Conservation (phyloP, 148 eudicot genomes). For the Drosera capensis region DNA sequence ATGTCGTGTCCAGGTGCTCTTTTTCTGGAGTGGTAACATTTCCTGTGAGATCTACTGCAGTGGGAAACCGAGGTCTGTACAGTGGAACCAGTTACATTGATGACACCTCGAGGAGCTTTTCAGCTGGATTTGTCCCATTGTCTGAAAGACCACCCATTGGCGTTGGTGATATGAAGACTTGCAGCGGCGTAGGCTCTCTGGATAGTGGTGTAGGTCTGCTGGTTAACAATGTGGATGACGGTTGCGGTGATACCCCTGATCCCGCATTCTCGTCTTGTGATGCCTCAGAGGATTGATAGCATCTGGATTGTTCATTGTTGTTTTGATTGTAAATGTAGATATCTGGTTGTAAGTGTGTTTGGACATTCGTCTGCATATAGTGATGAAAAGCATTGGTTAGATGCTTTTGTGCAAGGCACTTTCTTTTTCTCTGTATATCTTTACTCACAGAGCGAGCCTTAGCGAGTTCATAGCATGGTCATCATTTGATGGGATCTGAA, state of each 20-base stretch:
- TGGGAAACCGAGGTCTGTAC: conserved; percentile 68
- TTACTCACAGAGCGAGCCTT: no score
- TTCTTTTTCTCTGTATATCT: no score
- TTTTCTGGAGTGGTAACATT: no score
- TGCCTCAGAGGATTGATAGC: neutral
- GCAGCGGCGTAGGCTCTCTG: neutral
- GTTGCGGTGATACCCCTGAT: neutral
- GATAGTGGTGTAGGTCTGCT: neutral
- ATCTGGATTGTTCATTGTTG: neutral
- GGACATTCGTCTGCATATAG: no score
- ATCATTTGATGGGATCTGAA: no score
- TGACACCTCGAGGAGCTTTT: conserved; percentile 17
- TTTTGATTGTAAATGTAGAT: neutral
- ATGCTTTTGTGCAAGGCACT: no score
- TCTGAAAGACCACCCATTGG: neutral
- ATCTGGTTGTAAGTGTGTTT: neutral
- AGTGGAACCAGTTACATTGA: conserved; percentile 44
- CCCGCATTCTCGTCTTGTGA: neutral
- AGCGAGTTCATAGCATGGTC: no score
- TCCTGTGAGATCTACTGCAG: no score
- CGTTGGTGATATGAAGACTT: neutral
- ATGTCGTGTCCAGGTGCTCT: conserved; percentile 21
- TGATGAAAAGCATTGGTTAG: no score
- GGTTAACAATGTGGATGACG: neutral
- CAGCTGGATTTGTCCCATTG: neutral